These are phyloP conservation scores for Kazachstania taianensis DNA, from an alignment of 805 yeast species.

Conservation along the genomic window DNA sequence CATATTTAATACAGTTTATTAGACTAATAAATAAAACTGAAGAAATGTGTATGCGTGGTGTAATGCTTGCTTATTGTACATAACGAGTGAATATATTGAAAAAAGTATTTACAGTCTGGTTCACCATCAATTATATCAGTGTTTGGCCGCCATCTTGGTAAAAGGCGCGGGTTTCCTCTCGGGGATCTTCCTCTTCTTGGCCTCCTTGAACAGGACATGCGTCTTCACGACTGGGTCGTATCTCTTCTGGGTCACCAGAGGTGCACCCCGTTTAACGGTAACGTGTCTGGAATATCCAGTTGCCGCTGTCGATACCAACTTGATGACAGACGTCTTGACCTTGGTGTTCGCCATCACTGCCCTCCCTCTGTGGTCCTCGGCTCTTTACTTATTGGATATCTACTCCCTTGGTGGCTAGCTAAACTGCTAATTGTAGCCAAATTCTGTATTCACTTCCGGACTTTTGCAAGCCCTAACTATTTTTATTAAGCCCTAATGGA, in stretches of 20 bases:
- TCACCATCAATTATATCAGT: no score
- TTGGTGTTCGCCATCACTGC: conserved; percentile 43
- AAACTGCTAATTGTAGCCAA: not conserved
- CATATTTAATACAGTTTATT: no score
- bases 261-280: conserved; percentile 71
- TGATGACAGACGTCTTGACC: conserved; percentile 71
- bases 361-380: not conserved
- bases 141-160: conserved; percentile 29
- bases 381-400: not conserved
- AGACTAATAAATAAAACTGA: not conserved
- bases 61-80: not conserved
- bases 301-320: conserved; percentile 78
- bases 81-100: no score
- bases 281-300: conserved; percentile 83
- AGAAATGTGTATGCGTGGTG: no score
- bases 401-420: not conserved
- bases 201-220: conserved; percentile 84
- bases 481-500: no score
- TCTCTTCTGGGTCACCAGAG: conserved; percentile 67
- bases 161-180: conserved; percentile 41
- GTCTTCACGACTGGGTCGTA: conserved; percentile 84
- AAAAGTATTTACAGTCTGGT: not conserved
- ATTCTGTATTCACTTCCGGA: no score
- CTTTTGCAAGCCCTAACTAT: no score
- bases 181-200: conserved; percentile 73